Evolutionary conservation across 1,284 basidiomycete genomes (phyloP).

Genomic region (Melanopsichium pennsylvanicum): DNA sequence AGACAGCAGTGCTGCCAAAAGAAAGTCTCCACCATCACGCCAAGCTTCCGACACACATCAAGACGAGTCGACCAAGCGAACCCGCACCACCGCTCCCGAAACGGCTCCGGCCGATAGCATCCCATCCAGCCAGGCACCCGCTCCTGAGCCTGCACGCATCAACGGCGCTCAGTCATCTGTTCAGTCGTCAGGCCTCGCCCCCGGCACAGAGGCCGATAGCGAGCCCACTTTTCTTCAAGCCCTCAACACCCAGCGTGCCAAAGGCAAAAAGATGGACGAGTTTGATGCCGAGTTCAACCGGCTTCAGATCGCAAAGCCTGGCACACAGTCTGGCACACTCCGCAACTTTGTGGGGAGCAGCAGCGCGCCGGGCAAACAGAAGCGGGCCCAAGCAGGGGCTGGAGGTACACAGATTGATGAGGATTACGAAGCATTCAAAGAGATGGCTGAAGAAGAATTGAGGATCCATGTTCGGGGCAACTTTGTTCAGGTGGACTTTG

Average conservation of each 20-base stretch:
- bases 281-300: constrained; percentile 59
- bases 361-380: no score
- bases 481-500: constrained; percentile 61
- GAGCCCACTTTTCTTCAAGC: constrained; percentile 52
- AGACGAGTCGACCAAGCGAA: constrained; percentile 1
- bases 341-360: not conserved
- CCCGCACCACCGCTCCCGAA: constrained; percentile 2
- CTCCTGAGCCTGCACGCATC: constrained; percentile 9
- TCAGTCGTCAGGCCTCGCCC: constrained; percentile 5
- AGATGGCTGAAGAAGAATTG: constrained; percentile 48
- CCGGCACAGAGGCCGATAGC: constrained; percentile 35
- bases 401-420: constrained; percentile 34
- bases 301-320: constrained; percentile 42
- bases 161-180: constrained; percentile 7
- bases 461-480: constrained; percentile 51
- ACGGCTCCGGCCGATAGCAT: not conserved
- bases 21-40: constrained; percentile 16
- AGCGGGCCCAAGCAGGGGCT: not conserved
- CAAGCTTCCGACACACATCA: not conserved
- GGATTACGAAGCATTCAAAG: constrained; percentile 48
- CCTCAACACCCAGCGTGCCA: constrained; percentile 44
- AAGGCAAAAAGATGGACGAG: constrained; percentile 44
- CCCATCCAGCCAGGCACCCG: not conserved
- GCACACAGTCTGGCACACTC: constrained; percentile 6
- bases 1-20: constrained; percentile 6